Evolutionary conservation across 495 filamentous ascomycete species (phyloP), one percentile per base, ranked within the genome.

Genomic region (Aspergillus nidulans): DNA sequence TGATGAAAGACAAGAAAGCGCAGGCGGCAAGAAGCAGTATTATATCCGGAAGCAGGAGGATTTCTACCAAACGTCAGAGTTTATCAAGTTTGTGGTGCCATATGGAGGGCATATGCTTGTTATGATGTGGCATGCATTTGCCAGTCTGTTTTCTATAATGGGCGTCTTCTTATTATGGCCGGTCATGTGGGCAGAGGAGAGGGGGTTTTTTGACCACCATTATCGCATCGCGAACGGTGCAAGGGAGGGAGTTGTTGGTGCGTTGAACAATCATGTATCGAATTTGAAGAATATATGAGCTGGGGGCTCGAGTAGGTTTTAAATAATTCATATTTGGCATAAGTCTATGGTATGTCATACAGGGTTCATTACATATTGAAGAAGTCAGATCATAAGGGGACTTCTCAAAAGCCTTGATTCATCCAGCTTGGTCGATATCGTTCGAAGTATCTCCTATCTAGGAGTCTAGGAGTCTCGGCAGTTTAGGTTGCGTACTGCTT

Each of bases 21-120:
- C 57, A 0, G 71, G 70, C 38, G 65, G 59, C 0, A 57, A 62
- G 13, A 64, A 65, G n/a, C 43, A 65, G 15, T 92, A 89, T 69
- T 85, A 84, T 61, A 91, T 96, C 60, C 60, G 71, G 10, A 77
- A 74, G 32, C 91, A 96, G 62, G 84, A 94, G 55, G 91, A 96
- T 61, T 70, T 91, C 18, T 96, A 96, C 61, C 90, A 94, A 65
- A 74, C 83, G 3, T 85, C 86, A 26, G 85, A 96, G 60, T 86
- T 89, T 59, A 69, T 94, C 42, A 86, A 85, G 57, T 95, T 94
- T 57, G 21, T 76, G 25, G 15, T 77, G 30, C 75, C 72, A 4
- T 69, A 68, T 49, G 57, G 72, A 9, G 73, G 71, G 2, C 13
- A 49, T 1, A 73, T 78, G 13, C 9, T 82, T 5, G 68, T 89